Evolutionary conservation across 768 basidiomycete genomes (phyloP).

Genomic region (Boletus barrowsii): DNA sequence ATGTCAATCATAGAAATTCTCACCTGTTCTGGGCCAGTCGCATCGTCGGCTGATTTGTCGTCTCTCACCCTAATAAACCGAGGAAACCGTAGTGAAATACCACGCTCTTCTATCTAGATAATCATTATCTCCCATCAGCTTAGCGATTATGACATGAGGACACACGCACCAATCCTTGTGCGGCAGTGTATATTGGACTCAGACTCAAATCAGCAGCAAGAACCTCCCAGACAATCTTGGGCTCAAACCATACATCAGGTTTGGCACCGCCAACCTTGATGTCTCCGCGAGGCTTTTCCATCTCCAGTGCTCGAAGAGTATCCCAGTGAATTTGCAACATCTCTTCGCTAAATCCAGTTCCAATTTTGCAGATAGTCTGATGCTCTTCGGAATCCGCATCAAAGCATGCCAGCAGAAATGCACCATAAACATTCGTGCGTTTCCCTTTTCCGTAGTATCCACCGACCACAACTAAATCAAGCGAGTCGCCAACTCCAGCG

Average conservation of each 20-base stretch:
- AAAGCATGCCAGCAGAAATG: constrained; percentile 96
- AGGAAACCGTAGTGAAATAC: constrained; percentile 95
- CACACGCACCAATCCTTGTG: constrained; percentile 74
- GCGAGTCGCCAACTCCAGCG: constrained; percentile 92
- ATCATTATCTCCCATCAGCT: not conserved
- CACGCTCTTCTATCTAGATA: constrained; percentile 75
- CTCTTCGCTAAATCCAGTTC: constrained; percentile 97
- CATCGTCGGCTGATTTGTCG: constrained; percentile 90
- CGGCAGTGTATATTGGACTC: constrained; percentile 95
- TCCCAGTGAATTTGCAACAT: constrained; percentile 76
- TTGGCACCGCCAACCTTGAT: constrained; percentile 90
- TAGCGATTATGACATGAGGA: not conserved
- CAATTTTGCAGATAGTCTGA: constrained; percentile 98
- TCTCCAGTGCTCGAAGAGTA: constrained; percentile 76
- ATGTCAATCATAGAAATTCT: constrained; percentile 15
- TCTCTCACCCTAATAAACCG: constrained; percentile 90
- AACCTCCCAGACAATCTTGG: constrained; percentile 97
- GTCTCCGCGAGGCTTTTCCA: constrained; percentile 68
- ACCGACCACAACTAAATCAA: constrained; percentile 97
- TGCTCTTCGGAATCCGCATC: constrained; percentile 92
- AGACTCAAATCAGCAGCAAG: constrained; percentile 94
- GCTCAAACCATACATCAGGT: constrained; percentile 98
- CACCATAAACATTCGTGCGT: constrained; percentile 95
- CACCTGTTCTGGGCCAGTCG: constrained; percentile 91
- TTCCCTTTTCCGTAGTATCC: constrained; percentile 98